Base-by-base conservation (phyloP, 176 grass and related monocot species). In the Hyparrhenia diplandra region DNA sequence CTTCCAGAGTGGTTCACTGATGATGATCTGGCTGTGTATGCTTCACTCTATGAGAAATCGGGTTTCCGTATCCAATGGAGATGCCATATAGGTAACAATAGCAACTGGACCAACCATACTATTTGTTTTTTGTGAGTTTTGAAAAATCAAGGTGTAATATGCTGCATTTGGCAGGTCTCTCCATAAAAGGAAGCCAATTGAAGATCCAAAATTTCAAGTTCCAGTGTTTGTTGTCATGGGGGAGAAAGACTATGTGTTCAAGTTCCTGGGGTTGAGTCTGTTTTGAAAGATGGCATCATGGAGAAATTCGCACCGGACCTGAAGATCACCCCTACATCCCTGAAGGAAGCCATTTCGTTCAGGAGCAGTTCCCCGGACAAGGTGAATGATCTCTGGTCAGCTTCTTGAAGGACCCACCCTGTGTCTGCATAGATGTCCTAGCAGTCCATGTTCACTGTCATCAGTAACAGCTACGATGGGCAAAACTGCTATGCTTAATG, bases 1-100 rank as follows among this genome's bases (percentile, higher is more conserved):
- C 83, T 91, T 39, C 89, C 92, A 12, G 76, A 79, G 20, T 93
- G 91, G 91, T 88, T 88, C 63, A 85, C 68, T 5, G 91, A 93
- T 75, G 85, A 78, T 61, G 89, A 94, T 39, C 84, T 94, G 27
- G 37, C 60, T 49, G 49, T 36, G 2, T 94, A 91, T 52, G 86
- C 86, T 10, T 79, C 80, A 25, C 80, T 91, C 23, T 94, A 94
- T 21, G 83, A 91, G 92, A 94, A 82, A 37, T 89, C 86, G 0
- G 92, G 86, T 49, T 89, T 94, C 52, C 29, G 52, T 91, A 89
- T 77, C 89, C 89, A 8, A 61, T 94, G 63, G 80, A 73, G 28
- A 91, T 94, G 45, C 86, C 92, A 47, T 94, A 94, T 65, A 76
- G 92, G 91, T 87, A 64, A 64, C 10, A 41, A 27, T 11, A 6